Evolutionary conservation across 176 grass and related monocot genomes (phyloP), one percentile per base, ranked within the genome.

Genomic region (Tillandsia leiboldiana): DNA sequence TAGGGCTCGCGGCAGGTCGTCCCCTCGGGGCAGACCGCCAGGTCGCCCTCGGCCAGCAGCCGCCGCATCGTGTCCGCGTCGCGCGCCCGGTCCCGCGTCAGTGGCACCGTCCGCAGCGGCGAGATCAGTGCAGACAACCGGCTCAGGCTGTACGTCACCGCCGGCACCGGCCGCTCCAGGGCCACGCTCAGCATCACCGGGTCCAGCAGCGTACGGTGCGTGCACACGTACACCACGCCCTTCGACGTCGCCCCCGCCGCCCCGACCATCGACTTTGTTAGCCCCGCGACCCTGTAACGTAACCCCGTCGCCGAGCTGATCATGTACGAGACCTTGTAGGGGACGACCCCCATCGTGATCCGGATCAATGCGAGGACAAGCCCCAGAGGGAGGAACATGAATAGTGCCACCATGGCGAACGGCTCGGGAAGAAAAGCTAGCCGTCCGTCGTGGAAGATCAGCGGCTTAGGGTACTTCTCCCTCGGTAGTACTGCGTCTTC

Each of bases 1-100:
- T 92, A 97, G 0, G 94, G 94, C 66, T 97, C 94, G 12, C 89
- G 94, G 73, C 89, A 97, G 2, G 94, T 92, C 2, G 94, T 97
- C 52, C 94, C 94, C 78, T 97, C 94, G 3, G 94, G 94, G 79
- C 86, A 97, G 0, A 97, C 86, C 2, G 80, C 86, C 3, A 97
- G 83, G 28, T 82, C 82, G 0, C 89, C 94, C 18, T 78, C 68
- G 20, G 12, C 22, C 50, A 97, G 82, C 53, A 92, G 78, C 65
- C 73, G 53, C 13, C 71, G 78, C 82, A 97, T 97, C 2, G 75
- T 97, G 5, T 76, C 63, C 14, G 86, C 84, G 62, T 97, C 94
- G 0, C 83, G 79, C 8, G 51, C 74, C 12, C 94, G 75, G 75
- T 97, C 82, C 11, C 89, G 81, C 11, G 89, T 92, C 63, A 97